Base-by-base conservation (phyloP, 345 rosid genomes). In the Eucalyptus urophylla region DNA sequence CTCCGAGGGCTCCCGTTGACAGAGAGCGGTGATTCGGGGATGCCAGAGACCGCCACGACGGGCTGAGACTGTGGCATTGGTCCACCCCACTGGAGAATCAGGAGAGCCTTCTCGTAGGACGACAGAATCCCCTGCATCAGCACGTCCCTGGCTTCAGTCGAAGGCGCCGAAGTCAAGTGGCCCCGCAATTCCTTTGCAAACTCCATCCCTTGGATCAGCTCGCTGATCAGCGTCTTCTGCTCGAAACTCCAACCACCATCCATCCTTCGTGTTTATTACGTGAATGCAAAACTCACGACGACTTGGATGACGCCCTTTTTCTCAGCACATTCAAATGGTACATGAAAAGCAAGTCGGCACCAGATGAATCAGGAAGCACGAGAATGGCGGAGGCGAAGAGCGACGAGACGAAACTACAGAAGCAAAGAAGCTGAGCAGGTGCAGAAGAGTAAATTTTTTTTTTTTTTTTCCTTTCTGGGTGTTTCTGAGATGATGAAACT, bases 51-150 rank as follows among this genome's bases (percentile, higher is more conserved):
- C 51, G 88, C 89, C 25, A 49, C 89, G 1, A 90, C 89, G 40
- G 90, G 51, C 81, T 89, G 96, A 25, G 88, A 88, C 33, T 91
- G 86, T 49, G 80, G 89, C 67, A 80, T 49, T 29, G 96, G 90
- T 13, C 91, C 90, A 24, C 92, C 86, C 89, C 90, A 90, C 47
- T 93, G 94, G 86, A 96, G 92, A 83, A 95, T 88, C 85, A 90
- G 56, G 88, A 97, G 95, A 86, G 97, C 93, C 88, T 94, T 97
- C 80, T 96, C 97, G 86, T 91, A 96, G 19, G 99, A 96, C 87
- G 93, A 89, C 83, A 96, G 62, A 67, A 97, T 95, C 92, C 91
- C 91, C 83, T 92, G 94, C 56, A 94, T 65, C 49, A 96, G 89
- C 65, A 80, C 24, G n/a, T 94, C 95, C 49, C 76, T 88, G n/a